phyloP scores from a whole-genome alignment of 768 basidiomycete genomes.

The Cubamyces sp. region DNA sequence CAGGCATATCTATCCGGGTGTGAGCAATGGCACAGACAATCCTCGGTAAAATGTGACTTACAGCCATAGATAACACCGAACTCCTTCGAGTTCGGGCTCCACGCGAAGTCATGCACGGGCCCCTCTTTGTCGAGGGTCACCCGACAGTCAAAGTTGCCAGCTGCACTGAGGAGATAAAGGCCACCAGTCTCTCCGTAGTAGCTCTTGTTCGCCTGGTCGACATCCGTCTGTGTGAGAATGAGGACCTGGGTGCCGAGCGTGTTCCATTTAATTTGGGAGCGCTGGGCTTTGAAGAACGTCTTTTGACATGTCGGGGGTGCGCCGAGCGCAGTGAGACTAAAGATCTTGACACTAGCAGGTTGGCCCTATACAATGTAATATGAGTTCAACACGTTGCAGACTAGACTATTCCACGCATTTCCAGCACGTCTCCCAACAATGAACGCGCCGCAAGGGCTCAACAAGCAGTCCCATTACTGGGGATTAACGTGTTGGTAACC shows the following conservation, averaged over 20 bases:
- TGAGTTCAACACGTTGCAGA: conserved; percentile 3
- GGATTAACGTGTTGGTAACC: too few relatives aligned
- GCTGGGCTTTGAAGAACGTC: conserved; percentile 95
- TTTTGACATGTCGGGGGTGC: conserved; percentile 82
- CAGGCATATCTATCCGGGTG: conserved; percentile 78
- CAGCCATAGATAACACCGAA: conserved; percentile 97
- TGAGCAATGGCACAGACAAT: conserved; percentile 7
- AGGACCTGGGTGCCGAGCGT: conserved; percentile 90
- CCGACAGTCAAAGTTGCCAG: conserved; percentile 92
- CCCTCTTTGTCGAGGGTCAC: conserved; percentile 94
- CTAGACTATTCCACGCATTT: background rate
- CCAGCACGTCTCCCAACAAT: too few relatives aligned
- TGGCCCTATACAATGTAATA: conserved; percentile 58
- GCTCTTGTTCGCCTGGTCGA: conserved; percentile 95
- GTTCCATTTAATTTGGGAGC: conserved; percentile 95
- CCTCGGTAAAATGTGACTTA: conserved; percentile 45
- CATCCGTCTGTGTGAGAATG: conserved; percentile 92
- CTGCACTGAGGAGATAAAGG: conserved; percentile 88
- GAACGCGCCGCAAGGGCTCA: too few relatives aligned
- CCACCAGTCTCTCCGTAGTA: conserved; percentile 96
- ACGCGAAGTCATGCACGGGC: conserved; percentile 93
- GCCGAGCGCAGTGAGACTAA: conserved; percentile 65
- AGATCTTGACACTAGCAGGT: conserved; percentile 87
- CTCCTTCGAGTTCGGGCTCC: conserved; percentile 97
- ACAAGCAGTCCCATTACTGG: too few relatives aligned